These are phyloP conservation scores for Passalora sequoiae DNA, from an alignment of 2,329 filamentous ascomycete genomes.

Conservation along the genomic window DNA sequence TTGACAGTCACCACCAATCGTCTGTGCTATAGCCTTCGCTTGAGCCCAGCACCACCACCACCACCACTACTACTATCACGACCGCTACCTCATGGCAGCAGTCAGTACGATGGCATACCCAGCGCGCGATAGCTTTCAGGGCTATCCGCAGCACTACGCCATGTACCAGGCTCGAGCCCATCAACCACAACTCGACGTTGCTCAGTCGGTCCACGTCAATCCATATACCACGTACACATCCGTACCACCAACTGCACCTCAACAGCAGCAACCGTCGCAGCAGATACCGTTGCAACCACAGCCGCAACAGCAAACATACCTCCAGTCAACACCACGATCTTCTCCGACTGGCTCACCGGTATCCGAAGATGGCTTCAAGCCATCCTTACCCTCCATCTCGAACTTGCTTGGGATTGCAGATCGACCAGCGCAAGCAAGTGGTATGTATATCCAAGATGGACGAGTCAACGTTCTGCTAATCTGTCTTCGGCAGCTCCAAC, in stretches of 20 bases:
- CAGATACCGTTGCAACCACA: constrained; percentile 8
- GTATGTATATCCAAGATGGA: constrained; percentile 29
- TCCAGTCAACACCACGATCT: constrained; percentile 14
- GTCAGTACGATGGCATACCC: constrained; percentile 30
- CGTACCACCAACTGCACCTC: constrained; percentile 8
- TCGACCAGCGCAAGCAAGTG: constrained; percentile 48
- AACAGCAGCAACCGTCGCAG: constrained; percentile 10
- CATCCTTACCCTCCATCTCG: constrained; percentile 88
- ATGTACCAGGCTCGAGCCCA: constrained; percentile 25
- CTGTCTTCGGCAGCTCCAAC: neutral
- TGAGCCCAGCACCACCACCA: too few relatives aligned
- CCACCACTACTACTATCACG: neutral
- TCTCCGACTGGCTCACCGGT: constrained; percentile 21
- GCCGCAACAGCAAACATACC: constrained; percentile 11
- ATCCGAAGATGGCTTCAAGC: constrained; percentile 51
- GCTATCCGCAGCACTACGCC: constrained; percentile 27
- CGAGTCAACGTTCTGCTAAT: too few relatives aligned
- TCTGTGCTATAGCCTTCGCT: too few relatives aligned
- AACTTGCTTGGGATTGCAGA: constrained; percentile 81
- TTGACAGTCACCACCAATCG: too few relatives aligned
- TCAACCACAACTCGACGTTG: constrained; percentile 17
- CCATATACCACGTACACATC: constrained; percentile 21
- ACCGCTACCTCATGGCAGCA: constrained; percentile 24
- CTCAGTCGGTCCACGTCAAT: constrained; percentile 18
- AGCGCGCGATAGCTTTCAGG: constrained; percentile 24